These are phyloP conservation scores for Hypoxylon rickii DNA, from an alignment of 495 filamentous ascomycete genomes.

Conservation along the genomic window DNA sequence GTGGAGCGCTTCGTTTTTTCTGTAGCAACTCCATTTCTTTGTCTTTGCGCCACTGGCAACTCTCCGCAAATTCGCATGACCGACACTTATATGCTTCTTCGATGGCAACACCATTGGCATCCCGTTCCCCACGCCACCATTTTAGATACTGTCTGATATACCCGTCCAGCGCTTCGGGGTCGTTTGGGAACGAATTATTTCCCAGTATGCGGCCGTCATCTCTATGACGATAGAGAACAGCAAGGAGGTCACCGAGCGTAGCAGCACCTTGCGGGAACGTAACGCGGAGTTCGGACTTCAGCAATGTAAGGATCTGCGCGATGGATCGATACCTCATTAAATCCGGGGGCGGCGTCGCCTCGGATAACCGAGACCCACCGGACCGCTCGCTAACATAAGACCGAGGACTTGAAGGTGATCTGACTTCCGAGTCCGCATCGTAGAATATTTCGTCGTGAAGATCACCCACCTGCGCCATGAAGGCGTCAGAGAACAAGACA, in stretches of 20 bases:
- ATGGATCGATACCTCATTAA: constrained; percentile 48
- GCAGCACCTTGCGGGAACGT: constrained; percentile 58
- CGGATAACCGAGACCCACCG: background rate
- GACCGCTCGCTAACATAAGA: background rate
- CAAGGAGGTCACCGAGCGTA: constrained; percentile 60
- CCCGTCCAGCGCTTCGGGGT: constrained; percentile 60
- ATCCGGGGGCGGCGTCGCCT: constrained; percentile 46
- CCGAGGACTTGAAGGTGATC: constrained; percentile 1
- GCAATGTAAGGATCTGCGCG: constrained; percentile 43
- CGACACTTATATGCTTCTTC: constrained; percentile 91
- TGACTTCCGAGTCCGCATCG: constrained; percentile 39
- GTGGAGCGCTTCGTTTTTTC: constrained; percentile 19
- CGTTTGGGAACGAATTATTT: constrained; percentile 69
- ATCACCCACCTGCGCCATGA: constrained; percentile 76
- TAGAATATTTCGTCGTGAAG: constrained; percentile 64
- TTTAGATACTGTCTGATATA: constrained; percentile 72
- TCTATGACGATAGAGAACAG: constrained; percentile 64
- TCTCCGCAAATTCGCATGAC: constrained; percentile 59
- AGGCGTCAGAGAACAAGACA: constrained; percentile 72
- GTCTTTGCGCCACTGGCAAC: constrained; percentile 57
- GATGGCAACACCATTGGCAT: constrained; percentile 77
- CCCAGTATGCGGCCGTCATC: constrained; percentile 64
- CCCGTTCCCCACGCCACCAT: constrained; percentile 86
- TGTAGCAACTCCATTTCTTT: constrained; percentile 40
- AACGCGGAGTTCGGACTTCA: constrained; percentile 54